Evolutionary conservation across 768 basidiomycete species (phyloP), one percentile per base, ranked within the genome.

Genomic region (Leccinum ochraceum): DNA sequence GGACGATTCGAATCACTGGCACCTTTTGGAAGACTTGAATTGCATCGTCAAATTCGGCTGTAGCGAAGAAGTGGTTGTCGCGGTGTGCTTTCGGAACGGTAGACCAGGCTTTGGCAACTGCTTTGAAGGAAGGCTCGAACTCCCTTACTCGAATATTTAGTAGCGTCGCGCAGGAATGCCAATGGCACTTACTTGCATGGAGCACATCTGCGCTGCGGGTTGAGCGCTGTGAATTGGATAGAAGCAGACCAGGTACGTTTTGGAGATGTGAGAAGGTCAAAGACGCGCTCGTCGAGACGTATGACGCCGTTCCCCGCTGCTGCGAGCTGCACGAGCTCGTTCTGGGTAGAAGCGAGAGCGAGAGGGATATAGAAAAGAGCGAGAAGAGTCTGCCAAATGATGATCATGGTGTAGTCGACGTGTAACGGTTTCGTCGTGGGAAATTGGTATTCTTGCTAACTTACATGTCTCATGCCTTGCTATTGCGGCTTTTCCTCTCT

Each of bases 401-500:
- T 44, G n/a, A 6, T 44, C 17, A 14, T 57, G 26, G 56, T 30
- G 30, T 30, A 8, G 30, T 59, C 49, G 20, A 56, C 39, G 54
- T 56, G 61, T 54, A 53, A 39, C 1, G 7, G 1, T 36, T 1
- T 52, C 34, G 51, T 48, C 68, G 68, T 69, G 69, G 67, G 69
- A 69, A 60, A 44, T 17, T 9, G 50, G 50, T 2, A 51, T 16
- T 42, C 16, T 8, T 34, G 16, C 10, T 44, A 26, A 10, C 10
- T 30, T 44, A 32, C 39, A 60, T 67, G 74, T 90, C 89, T 66
- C 90, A 94, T 89, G 91, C 86, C 51, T 81, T 94, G 62, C 88
- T 95, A 56, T 84, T 98, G 57, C 89, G 95, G 32, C 87, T 98
- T 53, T 96, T 97, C 73, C 87, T 95, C 59, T 94, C 92, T 20